Base-by-base conservation (phyloP, 1,284 basidiomycete genomes). In the Malassezia yamatoensis region DNA sequence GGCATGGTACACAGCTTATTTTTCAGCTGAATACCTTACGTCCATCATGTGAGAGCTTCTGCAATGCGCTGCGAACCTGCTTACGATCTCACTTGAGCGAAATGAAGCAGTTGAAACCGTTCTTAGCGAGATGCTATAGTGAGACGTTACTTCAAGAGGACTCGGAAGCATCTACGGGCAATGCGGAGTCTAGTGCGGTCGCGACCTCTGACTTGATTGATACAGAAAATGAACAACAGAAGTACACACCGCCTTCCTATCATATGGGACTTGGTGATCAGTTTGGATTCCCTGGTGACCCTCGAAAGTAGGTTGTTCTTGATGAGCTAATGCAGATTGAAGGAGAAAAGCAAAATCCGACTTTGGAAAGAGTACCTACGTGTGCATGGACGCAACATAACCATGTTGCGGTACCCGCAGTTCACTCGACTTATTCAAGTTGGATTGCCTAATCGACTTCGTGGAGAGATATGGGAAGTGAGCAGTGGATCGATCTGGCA, bases 381-480 rank as follows among this genome's bases (percentile, higher is more conserved):
- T 16, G 85, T 81, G 11, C 89, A 91, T 66, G 89, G 89, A 16
- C 86, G 90, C 34, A 90, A 90, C 68, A 79, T 93, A 11, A 86
- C 88, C 32, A 81, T 96, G n/a, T 80, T 98, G 35, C 85, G 93
- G 41, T 98, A 96, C 75, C 94, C 94, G 0, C 88, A 94, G 74
- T 93, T 90, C 74, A 93, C 91, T 38, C 85, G 94, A 18, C 82
- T 99, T 15, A 85, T 98, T 1, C 94, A 96, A 78, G 94, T 98
- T 53, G 94, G 94, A 51, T 80, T 99, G 8, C 94, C 94, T 0
- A 96, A 94, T 68, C 81, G 89, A 20, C 81, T 99, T 10, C 84
- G 94, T 37, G 94, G 94, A 13, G 94, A 98, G 76, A 86, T 98
- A 77, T 99, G 94, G 94, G 94, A 99, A 77, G 86, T 90, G 1